Evolutionary conservation across 2,329 filamentous ascomycete genomes (phyloP).

Genomic region (Xylaria sp.): DNA sequence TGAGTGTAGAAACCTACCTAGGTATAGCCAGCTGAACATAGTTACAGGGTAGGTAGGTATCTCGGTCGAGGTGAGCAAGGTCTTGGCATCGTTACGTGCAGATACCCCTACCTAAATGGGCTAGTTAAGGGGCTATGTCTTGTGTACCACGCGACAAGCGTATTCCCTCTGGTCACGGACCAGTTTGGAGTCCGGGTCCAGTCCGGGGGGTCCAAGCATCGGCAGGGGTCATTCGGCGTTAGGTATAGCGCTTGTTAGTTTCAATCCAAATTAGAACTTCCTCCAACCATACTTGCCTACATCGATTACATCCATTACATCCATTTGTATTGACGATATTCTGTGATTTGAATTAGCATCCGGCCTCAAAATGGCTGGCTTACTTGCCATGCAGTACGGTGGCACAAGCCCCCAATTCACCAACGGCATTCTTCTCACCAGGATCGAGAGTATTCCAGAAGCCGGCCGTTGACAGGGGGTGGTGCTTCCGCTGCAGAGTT

Average conservation of each 20-base stretch:
- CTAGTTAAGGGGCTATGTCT: conserved; percentile 7
- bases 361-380: background rate
- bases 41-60: background rate
- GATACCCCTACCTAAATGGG: background rate
- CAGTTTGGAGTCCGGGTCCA: no score
- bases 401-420: conserved; percentile 10
- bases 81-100: conserved; percentile 9
- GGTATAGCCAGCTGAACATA: background rate
- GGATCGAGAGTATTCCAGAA: conserved; percentile 1
- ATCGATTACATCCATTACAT: background rate
- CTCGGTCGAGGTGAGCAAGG: background rate
- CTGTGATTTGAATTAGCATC: conserved; percentile 10
- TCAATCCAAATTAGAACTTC: conserved; percentile 17
- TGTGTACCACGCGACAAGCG: background rate
- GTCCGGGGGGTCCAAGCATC: background rate
- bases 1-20: conserved; percentile 22
- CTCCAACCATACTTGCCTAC: background rate
- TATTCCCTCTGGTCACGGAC: background rate
- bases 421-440: background rate
- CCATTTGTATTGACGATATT: conserved; percentile 3
- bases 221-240: background rate
- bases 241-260: conserved; percentile 10
- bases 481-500: conserved; percentile 22
- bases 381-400: conserved; percentile 5
- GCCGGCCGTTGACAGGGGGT: conserved; percentile 21